These are phyloP conservation scores for Kodamaea suecica DNA, from an alignment of 1,139 yeast genomes.

Conservation along the genomic window DNA sequence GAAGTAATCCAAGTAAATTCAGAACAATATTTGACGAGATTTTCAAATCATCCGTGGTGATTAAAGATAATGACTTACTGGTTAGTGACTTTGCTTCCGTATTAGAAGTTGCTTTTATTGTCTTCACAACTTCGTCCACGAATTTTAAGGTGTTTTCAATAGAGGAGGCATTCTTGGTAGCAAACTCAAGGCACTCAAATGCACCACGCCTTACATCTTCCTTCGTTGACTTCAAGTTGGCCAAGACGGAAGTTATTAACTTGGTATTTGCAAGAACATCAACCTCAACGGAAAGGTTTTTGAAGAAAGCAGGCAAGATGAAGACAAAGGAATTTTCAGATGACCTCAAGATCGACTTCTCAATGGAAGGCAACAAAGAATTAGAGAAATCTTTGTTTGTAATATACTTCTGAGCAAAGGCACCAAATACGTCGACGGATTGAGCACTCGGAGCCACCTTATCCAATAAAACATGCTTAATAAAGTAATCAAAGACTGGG, in stretches of 20 bases:
- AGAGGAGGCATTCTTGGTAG: constrained; percentile 20
- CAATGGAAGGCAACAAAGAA: constrained; percentile 57
- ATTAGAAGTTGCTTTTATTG: constrained; percentile 58
- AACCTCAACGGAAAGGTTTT: constrained; percentile 24
- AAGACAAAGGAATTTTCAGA: constrained; percentile 67
- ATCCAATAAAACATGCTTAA: constrained; percentile 43
- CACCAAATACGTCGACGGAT: constrained; percentile 29
- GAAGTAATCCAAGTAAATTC: constrained; percentile 47
- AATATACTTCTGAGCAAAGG: constrained; percentile 43
- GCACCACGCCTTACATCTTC: constrained; percentile 59
- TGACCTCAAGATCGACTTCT: constrained; percentile 76
- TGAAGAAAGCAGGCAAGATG: constrained; percentile 49
- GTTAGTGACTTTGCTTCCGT: constrained; percentile 59
- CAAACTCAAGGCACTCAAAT: constrained; percentile 33
- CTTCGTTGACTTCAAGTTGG: constrained; percentile 71
- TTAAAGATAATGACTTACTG: constrained; percentile 15
- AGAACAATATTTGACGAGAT: constrained; percentile 33
- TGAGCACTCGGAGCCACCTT: constrained; percentile 35
- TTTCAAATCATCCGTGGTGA: constrained; percentile 8
- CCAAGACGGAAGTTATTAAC: constrained; percentile 55
- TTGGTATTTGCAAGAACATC: constrained; percentile 42
- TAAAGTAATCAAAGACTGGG: constrained; percentile 21
- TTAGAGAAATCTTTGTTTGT: constrained; percentile 40
- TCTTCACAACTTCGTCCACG: constrained; percentile 53
- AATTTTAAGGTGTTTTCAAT: constrained; percentile 20